These are phyloP conservation scores for Coemansia sp. DNA, from an alignment of 192 early-diverging fungal species.

Conservation along the genomic window DNA sequence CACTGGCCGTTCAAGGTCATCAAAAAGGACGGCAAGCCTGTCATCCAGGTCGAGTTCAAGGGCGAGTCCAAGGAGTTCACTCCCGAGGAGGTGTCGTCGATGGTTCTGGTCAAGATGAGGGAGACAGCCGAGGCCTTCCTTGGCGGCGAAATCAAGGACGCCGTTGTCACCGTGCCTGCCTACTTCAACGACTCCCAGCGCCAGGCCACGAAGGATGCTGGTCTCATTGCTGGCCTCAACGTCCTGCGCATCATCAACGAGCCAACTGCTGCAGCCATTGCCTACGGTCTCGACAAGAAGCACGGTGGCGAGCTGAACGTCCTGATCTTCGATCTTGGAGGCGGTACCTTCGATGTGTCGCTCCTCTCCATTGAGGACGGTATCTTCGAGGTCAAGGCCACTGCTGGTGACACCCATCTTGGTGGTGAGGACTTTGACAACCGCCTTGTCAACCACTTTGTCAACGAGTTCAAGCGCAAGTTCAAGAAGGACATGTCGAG, in stretches of 20 bases:
- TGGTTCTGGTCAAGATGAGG: constrained; percentile 98
- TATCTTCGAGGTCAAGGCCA: constrained; percentile 98
- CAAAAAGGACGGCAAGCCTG: constrained; percentile 83
- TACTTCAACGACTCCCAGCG: constrained; percentile 99
- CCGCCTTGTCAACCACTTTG: constrained; percentile 94
- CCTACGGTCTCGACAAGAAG: constrained; percentile 99
- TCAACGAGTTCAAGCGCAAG: constrained; percentile 97
- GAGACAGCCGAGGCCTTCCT: constrained; percentile 94
- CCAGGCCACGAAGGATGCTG: constrained; percentile 99
- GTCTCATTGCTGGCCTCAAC: constrained; percentile 93
- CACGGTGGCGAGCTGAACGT: constrained; percentile 84
- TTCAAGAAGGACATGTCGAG: constrained; percentile 83
- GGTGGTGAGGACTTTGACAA: constrained; percentile 99
- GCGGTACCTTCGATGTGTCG: constrained; percentile 98
- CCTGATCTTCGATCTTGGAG: constrained; percentile 97
- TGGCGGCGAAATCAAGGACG: constrained; percentile 78
- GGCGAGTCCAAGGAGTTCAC: constrained; percentile 96
- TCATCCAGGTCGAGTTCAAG: constrained; percentile 92
- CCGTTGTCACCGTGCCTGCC: constrained; percentile 97
- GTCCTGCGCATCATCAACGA: constrained; percentile 99
- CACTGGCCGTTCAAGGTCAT: constrained; percentile 98
- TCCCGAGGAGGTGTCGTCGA: constrained; percentile 95
- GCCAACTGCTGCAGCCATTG: constrained; percentile 98
- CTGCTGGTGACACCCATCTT: constrained; percentile 98
- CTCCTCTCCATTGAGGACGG: constrained; percentile 96